Base-by-base conservation (phyloP, 2,329 filamentous ascomycete species). In the Cladophialophora psammophila region DNA sequence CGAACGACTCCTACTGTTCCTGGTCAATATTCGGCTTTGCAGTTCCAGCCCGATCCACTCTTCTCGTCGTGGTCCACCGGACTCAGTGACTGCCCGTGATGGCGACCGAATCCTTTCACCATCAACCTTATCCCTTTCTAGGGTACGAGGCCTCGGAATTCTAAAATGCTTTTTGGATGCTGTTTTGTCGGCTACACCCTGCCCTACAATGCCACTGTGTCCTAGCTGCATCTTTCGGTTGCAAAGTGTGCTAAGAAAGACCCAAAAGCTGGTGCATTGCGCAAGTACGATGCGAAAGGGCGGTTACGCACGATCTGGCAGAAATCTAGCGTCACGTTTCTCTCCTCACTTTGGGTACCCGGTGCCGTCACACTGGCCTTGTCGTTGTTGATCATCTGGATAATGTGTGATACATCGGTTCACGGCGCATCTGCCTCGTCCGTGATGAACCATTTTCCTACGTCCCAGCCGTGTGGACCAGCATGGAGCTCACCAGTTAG, bases 1-100 rank as follows among this genome's bases (percentile, higher is more conserved):
- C 12, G 36, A 13, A 13, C 9, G 45, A 3, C 20, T 50, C 8
- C 8, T 50, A 12, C 45, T 50, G 18, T 26, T 26, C 13, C 20
- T 26, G 20, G 45, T 26, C 18, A 26, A 50, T 50, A 26, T 10
- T 10, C 45, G 45, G 18, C 45, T 15, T 50, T 50, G 18, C 45
- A 50, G 20, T 50, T 26, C 45, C 45, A 26, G 45, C 45, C 26
- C 26, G 45, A 50, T 26, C 45, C 42, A 48, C 42, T n/a, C n/a
- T 10, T 20, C 42, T 20, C 42, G n/a, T 12, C 8, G 10, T 20
- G 18, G 10, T 50, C 9, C 10, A 50, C 45, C 45, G 20, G 10
- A 13, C 15, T 20, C 20, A 50, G 12, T 18, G 42, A 48, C n/a
- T 48, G 26, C 26, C 26, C 26, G 26, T 2, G 26, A 26, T 26